phyloP scores from a whole-genome alignment of 257 asterid species.

The Solanum medicagineum region DNA sequence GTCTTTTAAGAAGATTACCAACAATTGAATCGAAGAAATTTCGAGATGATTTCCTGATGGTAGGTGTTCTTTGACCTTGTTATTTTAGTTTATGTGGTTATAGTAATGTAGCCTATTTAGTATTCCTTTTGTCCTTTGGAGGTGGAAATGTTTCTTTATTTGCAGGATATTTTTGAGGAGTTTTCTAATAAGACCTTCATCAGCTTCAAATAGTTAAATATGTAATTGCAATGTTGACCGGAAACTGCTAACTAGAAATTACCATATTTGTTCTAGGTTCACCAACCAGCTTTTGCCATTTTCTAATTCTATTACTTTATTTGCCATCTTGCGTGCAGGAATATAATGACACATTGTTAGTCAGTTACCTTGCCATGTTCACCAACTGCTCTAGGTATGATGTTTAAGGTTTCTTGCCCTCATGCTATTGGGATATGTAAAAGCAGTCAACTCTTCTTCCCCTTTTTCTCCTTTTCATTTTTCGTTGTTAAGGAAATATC shows the following conservation, averaged over 20 bases:
- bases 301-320: background rate
- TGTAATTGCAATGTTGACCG: background rate
- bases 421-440: background rate
- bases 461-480: background rate
- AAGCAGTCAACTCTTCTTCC: background rate
- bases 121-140: background rate
- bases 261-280: background rate
- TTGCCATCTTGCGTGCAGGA: conserved; percentile 37
- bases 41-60: conserved; percentile 94
- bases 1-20: conserved; percentile 89
- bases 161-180: background rate
- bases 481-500: background rate
- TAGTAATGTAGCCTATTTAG: background rate
- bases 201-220: background rate
- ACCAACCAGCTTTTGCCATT: background rate
- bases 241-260: background rate
- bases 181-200: background rate
- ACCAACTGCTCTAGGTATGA: conserved; percentile 94
- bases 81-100: background rate
- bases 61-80: conserved; percentile 22
- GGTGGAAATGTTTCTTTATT: background rate
- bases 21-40: conserved; percentile 83
- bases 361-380: conserved; percentile 86
- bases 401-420: background rate
- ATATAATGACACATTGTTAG: conserved; percentile 69